phyloP scores from a whole-genome alignment of 495 filamentous ascomycete species.

The Daldinia vernicosa region DNA sequence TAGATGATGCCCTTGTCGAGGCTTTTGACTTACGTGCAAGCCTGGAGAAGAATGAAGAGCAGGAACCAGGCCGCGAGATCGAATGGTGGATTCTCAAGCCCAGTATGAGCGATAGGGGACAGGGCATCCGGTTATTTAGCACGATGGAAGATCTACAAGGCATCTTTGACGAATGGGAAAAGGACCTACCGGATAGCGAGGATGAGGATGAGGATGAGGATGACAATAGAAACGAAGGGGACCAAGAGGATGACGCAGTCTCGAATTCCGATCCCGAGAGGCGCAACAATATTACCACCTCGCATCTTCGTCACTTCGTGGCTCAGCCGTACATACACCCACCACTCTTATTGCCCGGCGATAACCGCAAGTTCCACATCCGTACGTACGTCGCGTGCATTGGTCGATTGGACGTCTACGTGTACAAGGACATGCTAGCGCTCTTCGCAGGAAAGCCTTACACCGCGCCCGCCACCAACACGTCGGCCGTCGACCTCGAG shows the following conservation, averaged over 20 bases:
- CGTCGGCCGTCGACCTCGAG: conserved; percentile 59
- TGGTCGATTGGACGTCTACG: conserved; percentile 80
- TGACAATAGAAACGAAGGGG: conserved; percentile 45
- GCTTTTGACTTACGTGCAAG: conserved; percentile 85
- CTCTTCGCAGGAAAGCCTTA: conserved; percentile 85
- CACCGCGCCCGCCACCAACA: conserved; percentile 46
- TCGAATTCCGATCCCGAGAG: conserved; percentile 12
- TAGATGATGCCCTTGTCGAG: conserved; percentile 91
- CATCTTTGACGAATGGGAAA: conserved; percentile 91
- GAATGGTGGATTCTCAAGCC: conserved; percentile 99
- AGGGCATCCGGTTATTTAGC: conserved; percentile 89
- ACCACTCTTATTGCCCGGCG: conserved; percentile 76
- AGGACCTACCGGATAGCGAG: conserved; percentile 66
- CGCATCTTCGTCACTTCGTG: conserved; percentile 94
- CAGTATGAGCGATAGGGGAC: conserved; percentile 94
- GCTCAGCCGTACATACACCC: conserved; percentile 95
- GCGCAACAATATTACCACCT: conserved; percentile 73
- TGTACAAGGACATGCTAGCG: conserved; percentile 89
- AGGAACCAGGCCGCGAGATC: conserved; percentile 55
- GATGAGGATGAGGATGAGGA: conserved; percentile 70
- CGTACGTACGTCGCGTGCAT: conserved; percentile 86
- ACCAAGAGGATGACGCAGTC: conserved; percentile 9
- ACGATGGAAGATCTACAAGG: conserved; percentile 78
- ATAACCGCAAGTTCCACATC: conserved; percentile 92
- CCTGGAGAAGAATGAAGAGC: conserved; percentile 67